Base-by-base conservation (phyloP, 2,329 filamentous ascomycete species). In the Xylaria digitata region DNA sequence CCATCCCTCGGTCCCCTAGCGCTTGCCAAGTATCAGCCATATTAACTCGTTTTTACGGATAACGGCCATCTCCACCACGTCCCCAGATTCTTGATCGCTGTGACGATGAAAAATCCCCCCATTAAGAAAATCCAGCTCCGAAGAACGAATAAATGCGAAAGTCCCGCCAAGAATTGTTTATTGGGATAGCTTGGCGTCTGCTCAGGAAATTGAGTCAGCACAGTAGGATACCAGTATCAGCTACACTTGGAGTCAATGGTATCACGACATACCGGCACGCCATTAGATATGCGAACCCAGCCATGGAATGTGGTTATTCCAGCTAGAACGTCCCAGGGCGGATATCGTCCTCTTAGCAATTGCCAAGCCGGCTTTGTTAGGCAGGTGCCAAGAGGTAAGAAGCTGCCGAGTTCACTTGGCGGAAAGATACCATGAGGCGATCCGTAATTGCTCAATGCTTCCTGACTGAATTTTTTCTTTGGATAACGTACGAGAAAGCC, bases 311-410 rank as follows among this genome's bases (percentile, higher is more conserved):
- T 19, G 43, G 60, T 48, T 19, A 46, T 37, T 46, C 48, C 13
- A 66, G 49, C 64, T 43, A 66, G 53, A 66, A 58, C 59, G 46
- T 37, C 32, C 65, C 53, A 56, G 49, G 32, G 34, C 49, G 17
- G 53, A 42, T 50, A 15, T 57, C 26, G 45, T 5, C 11, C 49
- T 64, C 65, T 64, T 67, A 61, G 65, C 65, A 30, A 2, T 32
- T 30, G 65, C 65, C 65, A 64, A 64, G 65, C 23, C 49, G 30
- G 43, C 65, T 67, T 60, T 37, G 55, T 63, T 67, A 64, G 65
- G 65, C 65, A 67, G 65, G 65, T 67, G 65, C 65, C 65, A 67
- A 67, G 65, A 26, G 60, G 65, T 46, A 7, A 59, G 54, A 42
- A 59, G 64, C 48, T 58, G 32, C 55, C 34, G 54, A 55, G 54